phyloP scores from a whole-genome alignment of 805 yeast genomes.

The Saccharomycopsis schoenii region DNA sequence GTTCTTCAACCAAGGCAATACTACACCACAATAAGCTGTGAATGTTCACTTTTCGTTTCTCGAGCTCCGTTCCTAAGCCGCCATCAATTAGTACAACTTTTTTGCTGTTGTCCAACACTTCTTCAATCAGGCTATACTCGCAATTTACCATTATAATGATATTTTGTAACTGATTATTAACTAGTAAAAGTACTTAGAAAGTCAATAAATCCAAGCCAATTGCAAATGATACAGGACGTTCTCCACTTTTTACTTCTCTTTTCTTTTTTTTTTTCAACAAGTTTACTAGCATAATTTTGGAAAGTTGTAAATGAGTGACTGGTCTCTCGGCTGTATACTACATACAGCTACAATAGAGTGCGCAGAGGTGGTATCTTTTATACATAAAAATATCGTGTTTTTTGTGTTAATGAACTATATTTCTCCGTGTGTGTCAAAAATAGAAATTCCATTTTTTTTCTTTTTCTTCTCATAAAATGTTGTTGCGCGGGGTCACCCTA shows the following conservation, averaged over 20 bases:
- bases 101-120: background rate
- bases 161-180: too few relatives aligned
- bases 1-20: slow-evolving; percentile 35
- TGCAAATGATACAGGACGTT: background rate
- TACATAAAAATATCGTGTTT: too few relatives aligned
- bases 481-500: too few relatives aligned
- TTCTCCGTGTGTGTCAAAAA: too few relatives aligned
- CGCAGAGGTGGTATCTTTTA: too few relatives aligned
- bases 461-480: too few relatives aligned
- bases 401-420: too few relatives aligned
- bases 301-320: background rate
- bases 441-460: too few relatives aligned
- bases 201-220: too few relatives aligned
- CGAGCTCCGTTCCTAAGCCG: slow-evolving; percentile 57
- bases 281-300: background rate
- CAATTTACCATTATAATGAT: background rate
- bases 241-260: background rate
- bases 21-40: slow-evolving; percentile 55
- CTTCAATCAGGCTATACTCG: background rate
- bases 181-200: too few relatives aligned
- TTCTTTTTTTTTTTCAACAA: background rate
- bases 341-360: too few relatives aligned
- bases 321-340: background rate
- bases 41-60: slow-evolving; percentile 35
- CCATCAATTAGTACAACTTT: slow-evolving; percentile 37